Conservation (phyloP, 441 rosid genomes). For the Erodium trifolium region DNA sequence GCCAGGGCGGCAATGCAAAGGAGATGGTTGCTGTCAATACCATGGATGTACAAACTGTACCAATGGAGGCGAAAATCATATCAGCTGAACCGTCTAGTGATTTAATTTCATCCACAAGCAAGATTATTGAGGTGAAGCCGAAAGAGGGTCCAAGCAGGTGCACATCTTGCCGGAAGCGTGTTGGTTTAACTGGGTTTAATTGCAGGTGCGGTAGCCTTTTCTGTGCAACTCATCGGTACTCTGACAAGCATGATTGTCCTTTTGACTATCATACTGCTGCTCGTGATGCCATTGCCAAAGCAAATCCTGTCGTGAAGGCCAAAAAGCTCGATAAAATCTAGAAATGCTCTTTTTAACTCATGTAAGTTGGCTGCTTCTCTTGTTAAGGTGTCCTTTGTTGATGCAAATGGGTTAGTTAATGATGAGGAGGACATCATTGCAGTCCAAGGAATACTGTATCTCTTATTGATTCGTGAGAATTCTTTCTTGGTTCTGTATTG, state of each 20-base stretch:
- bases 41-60: conserved; percentile 20
- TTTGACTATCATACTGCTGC: conserved; percentile 55
- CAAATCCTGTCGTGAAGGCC: conserved; percentile 50
- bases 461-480: conserved; percentile 23
- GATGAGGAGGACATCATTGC: conserved; percentile 24
- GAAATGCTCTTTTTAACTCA: conserved; percentile 10
- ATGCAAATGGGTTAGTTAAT: conserved; percentile 14
- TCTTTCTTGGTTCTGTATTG: conserved; percentile 10
- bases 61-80: conserved; percentile 14
- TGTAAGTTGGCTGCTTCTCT: conserved; percentile 18
- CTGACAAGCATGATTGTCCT: conserved; percentile 62
- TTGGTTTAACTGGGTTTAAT: conserved; percentile 58
- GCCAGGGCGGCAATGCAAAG: conserved; percentile 24
- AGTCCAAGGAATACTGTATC: conserved; percentile 18
- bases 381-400: too few species aligned
- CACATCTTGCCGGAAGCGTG: conserved; percentile 42
- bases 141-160: conserved; percentile 47
- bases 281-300: conserved; percentile 49
- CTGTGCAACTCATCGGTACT: conserved; percentile 67
- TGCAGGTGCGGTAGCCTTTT: conserved; percentile 64
- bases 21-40: conserved; percentile 18
- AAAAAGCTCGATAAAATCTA: conserved; percentile 47
- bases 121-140: conserved; percentile 16
- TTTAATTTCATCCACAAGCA: conserved; percentile 11
- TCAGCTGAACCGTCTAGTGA: conserved; percentile 13